Evolutionary conservation across 495 filamentous ascomycete species (phyloP), one percentile per base, ranked within the genome.

Genomic region (Coniosporium apollinis): DNA sequence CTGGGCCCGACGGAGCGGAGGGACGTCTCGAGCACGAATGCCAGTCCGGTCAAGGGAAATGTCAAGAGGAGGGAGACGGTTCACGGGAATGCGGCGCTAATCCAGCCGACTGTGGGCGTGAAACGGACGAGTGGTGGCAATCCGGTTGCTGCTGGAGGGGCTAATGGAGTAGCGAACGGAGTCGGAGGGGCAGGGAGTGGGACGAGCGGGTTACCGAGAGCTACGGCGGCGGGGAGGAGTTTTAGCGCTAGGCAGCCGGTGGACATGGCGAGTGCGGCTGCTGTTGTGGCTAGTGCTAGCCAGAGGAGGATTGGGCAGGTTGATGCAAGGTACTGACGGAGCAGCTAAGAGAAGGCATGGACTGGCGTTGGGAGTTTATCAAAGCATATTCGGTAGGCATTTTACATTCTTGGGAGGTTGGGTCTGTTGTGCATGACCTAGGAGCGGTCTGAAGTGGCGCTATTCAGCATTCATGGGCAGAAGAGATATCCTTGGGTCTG

Each of bases 1-100:
- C 34, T 28, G 28, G 46, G 42, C 3, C 43, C 42, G 1, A 33
- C 19, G 20, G 16, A 32, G 9, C 39, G 20, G 26, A 45, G 45
- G 33, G 49, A 49, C 9, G 33, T 45, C 3, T 30, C 48, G 17
- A 51, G 37, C 36, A 47, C 40, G 25, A 49, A 46, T 9, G 8
- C 30, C 30, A 1, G 9, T 32, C 49, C 46, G 4, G 34, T 46
- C 17, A 52, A 52, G 25, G 33, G 38, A 5, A 16, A 16, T 14
- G 40, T 42, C 7, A 46, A 46, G 32, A 39, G 49, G 20, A 46
- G 49, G 28, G 49, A 46, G 3, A 52, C 49, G 0, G 35, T 52
- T 5, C 38, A 43, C 25, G 43, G 45, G 19, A 21, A 28, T 21
- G 37, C 37, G 13, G 22, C 35, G 8, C 3, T n/a, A n/a, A n/a